Evolutionary conservation across 352 stramenopile genomes (phyloP), one percentile per base, ranked within the genome.

Genomic region (Pythium phragmitis): DNA sequence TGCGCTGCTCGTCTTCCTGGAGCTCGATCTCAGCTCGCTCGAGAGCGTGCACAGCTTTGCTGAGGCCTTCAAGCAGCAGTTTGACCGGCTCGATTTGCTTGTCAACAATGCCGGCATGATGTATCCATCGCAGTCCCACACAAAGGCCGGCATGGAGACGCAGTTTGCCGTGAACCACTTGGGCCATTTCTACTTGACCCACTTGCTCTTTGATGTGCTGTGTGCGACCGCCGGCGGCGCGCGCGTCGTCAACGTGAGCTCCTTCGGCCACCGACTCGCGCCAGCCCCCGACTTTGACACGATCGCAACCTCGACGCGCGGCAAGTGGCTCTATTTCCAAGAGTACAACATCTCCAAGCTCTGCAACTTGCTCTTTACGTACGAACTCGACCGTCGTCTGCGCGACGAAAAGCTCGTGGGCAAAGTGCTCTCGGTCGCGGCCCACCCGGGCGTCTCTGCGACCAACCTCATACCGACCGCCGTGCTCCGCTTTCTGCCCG

Each of bases 121-220:
- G 7, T 61, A 80, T 1, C 55, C 78, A 4, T 19, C 56, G 14
- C 63, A 82, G 39, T 50, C 66, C 12, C 54, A 79, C 33, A 81
- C 70, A 8, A 17, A 33, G 0, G 67, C 80, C 50, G 50, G 80
- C 6, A 56, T 85, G 19, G 85, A 94, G 57, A 62, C 66, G 8
- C 83, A 92, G 41, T 92, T 94, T 55, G 83, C 69, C 0, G 82
- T 75, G 34, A 94, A 94, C 67, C 79, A 94, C 58, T 43, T 94
- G 26, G 80, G 76, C 2, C 81, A 90, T 62, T 91, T 94, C 65
- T 70, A 73, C 34, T 59, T 94, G 16, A 91, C 83, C n/a, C 66
- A 64, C 13, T 60, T 80, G 53, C 55, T 92, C 21, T 69, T 91
- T 21, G 69, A 73, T 0, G 23, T 85, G 16, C 66, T 85, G 5